Base-by-base conservation (phyloP, 306 rosid genomes). In the Cucumis sativus region DNA sequence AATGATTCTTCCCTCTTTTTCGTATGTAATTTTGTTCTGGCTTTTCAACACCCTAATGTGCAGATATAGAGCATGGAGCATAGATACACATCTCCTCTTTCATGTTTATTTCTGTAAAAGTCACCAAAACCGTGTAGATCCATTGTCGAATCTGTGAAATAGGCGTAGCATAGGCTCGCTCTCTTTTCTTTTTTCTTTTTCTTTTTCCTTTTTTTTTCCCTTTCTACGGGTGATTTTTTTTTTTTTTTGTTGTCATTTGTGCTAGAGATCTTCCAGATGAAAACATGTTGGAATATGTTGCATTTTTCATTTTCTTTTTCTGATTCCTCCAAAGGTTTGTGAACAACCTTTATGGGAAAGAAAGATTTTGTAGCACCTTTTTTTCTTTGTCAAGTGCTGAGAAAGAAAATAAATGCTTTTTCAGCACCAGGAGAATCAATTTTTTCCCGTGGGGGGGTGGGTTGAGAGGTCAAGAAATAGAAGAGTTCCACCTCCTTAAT, bases 1-100 rank as follows among this genome's bases (percentile, higher is more conserved):
- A 92, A 85, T 96, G 92, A 78, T 63, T 78, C 47, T 55, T 55
- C 41, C 77, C 47, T 65, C 43, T 37, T 52, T 28, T 52, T 28
- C 23, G 39, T 23, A 43, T 69, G 75, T 73, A 54, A 73, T 54
- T 73, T 73, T 73, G 77, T 73, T 73, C 23, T 73, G 77, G 63
- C 45, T 52, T 54, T 73, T 73, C 77, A 54, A 52, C 63, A 52
- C 49, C 45, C 47, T 51, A 73, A 73, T 73, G 77, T 73, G 77
- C 77, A 73, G 77, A 73, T 73, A 73, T 73, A 73, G 77, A 73
- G 77, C 77, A 73, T 73, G 77, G 77, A 54, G 61, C 47, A 73
- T 54, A 73, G 77, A 73, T 35, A 73, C 77, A 73, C 63, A 73
- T 73, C 77, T 73, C 25, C 75, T 66, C 75, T 54, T 73, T 73